Evolutionary conservation across 352 stramenopile species (phyloP), one percentile per base, ranked within the genome.

Genomic region (Globisporangium barbulae): DNA sequence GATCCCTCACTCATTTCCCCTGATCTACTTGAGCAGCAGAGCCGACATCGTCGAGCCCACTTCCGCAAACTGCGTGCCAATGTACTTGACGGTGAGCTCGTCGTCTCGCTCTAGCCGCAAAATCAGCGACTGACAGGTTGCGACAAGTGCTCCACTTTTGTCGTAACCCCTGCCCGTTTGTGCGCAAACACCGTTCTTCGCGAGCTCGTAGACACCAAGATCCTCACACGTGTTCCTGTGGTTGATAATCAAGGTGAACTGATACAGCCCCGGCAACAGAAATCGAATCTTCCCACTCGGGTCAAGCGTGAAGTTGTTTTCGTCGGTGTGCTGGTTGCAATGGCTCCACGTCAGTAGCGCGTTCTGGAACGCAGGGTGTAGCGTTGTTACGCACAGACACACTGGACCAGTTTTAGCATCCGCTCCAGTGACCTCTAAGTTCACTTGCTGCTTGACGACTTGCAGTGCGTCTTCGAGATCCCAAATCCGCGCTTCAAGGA

Each of bases 401-500:
- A 45, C n/a, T 22, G 25, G 19, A 8, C 7, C 15, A 19, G 50
- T 19, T n/a, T 25, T 1, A 9, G 25, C 28, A 19, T 45, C 21
- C n/a, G 31, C 31, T 28, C 44, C 8, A 9, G 13, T 15, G 22
- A 8, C 22, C 17, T 53, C 47, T 7, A 53, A 10, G 22, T 21
- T 10, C 4, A 15, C 21, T 12, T 53, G 47, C 13, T 30, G 25
- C 21, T 21, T 28, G 25, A 28, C 25, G 25, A 28, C 19, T 19
- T 44, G 17, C 52, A 58, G n/a, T 5, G 30, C n/a, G 22, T 58
- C 35, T 21, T 58, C 31, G 30, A 58, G 30, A 7, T 45, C 31
- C 8, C 52, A 31, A 13, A 58, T 58, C 52, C 31, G 12, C 4
- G 31, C n/a, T 58, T 58, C 52, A 12, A 45, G 35, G 31, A 58